A percentile compares a stretch with the other conserved stretches of the same genome.
phyloP scores from a whole-genome alignment of 1,139 yeast genomes.

The Insectozyma bohioensis region DNA sequence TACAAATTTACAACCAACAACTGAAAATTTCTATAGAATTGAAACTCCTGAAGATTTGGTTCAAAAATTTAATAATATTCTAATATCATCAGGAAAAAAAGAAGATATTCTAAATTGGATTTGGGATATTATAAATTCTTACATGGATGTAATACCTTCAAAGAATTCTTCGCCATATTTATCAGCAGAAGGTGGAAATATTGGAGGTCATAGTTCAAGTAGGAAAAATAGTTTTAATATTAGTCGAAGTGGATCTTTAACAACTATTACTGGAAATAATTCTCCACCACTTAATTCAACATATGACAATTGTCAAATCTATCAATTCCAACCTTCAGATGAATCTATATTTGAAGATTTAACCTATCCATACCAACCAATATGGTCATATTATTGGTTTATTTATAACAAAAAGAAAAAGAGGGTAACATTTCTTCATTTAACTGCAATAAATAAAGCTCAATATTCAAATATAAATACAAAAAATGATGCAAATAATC shows the following conservation, averaged over 20 bases:
- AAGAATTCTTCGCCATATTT: constrained; percentile 22
- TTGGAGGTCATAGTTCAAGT: constrained; percentile 18
- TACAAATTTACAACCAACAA: constrained; percentile 80
- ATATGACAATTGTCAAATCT: constrained; percentile 65
- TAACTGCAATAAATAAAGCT: constrained; percentile 44
- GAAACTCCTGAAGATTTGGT: constrained; percentile 57
- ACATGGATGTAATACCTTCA: constrained; percentile 65
- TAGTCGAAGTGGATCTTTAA: constrained; percentile 12
- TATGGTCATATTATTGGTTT: constrained; percentile 94
- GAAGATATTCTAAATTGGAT: constrained; percentile 58
- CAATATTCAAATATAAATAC: constrained; percentile 33
- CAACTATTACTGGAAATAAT: constrained; percentile 11
- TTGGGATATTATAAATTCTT: constrained; percentile 86
- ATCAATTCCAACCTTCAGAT: constrained; percentile 77
- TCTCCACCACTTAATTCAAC: constrained; percentile 14
- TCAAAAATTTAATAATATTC: constrained; percentile 73
- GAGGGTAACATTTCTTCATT: constrained; percentile 81
- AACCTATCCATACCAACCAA: constrained; percentile 66
- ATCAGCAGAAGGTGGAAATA: constrained; percentile 13
- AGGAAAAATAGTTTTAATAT: constrained; percentile 25
- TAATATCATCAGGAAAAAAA: constrained; percentile 73
- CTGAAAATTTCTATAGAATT: constrained; percentile 55
- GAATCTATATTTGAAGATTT: constrained; percentile 70
- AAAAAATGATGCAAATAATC: neutral
- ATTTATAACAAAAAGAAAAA: constrained; percentile 87